phyloP scores from a whole-genome alignment of 1,139 yeast genomes.

The Saccharomycopsis phalli region DNA sequence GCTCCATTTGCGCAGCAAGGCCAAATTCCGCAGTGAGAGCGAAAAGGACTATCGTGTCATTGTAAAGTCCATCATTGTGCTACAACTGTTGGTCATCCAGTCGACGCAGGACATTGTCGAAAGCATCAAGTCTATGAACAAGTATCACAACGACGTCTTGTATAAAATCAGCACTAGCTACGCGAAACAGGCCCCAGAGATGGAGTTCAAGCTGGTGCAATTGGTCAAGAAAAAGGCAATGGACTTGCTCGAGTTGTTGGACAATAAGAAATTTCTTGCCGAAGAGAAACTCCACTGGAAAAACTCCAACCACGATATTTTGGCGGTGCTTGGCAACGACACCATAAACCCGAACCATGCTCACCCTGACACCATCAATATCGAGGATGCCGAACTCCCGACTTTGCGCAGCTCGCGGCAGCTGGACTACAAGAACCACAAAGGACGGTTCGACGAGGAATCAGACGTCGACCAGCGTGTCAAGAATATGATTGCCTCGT shows the following conservation, averaged over 20 bases:
- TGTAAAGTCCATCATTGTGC: constrained; percentile 7
- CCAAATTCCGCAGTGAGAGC: neutral
- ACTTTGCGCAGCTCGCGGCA: neutral
- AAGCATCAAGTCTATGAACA: constrained; percentile 5
- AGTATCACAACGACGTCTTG: constrained; percentile 10
- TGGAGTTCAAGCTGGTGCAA: constrained; percentile 14
- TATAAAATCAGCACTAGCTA: constrained; percentile 2
- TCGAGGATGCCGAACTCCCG: neutral
- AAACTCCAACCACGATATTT: constrained; percentile 6
- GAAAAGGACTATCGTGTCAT: constrained; percentile 5
- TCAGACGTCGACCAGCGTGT: neutral
- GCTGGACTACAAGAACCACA: neutral
- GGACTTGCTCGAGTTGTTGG: constrained; percentile 18
- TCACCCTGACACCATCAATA: constrained; percentile 12
- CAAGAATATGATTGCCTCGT: neutral
- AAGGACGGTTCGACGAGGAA: neutral
- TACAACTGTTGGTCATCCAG: constrained; percentile 12
- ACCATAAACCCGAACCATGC: constrained; percentile 19
- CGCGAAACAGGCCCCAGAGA: neutral
- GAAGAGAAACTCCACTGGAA: neutral
- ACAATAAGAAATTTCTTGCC: constrained; percentile 1
- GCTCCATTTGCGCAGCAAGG: neutral
- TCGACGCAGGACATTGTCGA: constrained; percentile 4
- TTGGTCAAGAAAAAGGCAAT: constrained; percentile 16
- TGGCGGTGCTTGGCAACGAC: constrained; percentile 11